Evolutionary conservation across 441 rosid species (phyloP), one percentile per base, ranked within the genome.

Genomic region (Codiaeum variegatum): DNA sequence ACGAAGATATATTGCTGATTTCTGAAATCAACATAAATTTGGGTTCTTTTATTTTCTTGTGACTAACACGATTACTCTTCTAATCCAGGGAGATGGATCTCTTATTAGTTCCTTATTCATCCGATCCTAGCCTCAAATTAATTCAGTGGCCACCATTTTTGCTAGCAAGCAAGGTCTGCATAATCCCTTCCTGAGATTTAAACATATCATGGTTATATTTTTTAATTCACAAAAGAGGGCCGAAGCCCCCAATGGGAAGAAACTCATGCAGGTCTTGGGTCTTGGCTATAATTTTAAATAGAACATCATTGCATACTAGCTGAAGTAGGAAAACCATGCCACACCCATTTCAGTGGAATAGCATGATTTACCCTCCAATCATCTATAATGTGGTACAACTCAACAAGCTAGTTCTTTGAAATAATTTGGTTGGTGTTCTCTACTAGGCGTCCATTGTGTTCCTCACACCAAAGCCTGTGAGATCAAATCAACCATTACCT

Each of bases 111-210:
- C 99, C 99, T 36, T 96, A 96, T 80, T 77, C 91, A 62, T 92
- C 97, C 19, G 98, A 96, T 76, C 97, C 93, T 78, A 91, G 94
- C 90, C 86, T 96, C 77, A 90, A 89, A 83, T 73, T 96, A 66
- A 96, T 96, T 80, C 99, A 93, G 81, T 96, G 99, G 99, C 99
- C 99, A 61, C 99, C 99, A 0, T 93, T 96, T 88, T 75, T 91
- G 87, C 93, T 96, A 73, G 97, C 98, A 77, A 93, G 96, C 98
- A 96, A 96, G 98, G 99, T 96, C 81, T 49, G 82, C 67, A 59
- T 21, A 67, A 55, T 81, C 67, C 38, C 60, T 62, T 75, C 21
- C 13, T 15, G 42, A 67, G 59, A 47, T 26, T 19, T 62, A 51
- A 42, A 19, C 32, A 28, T 9, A 44, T 73, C 32, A 61, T 23